Evolutionary conservation across 371 early-diverging fungal genomes (phyloP).

Genomic region (Mortierella sp.): DNA sequence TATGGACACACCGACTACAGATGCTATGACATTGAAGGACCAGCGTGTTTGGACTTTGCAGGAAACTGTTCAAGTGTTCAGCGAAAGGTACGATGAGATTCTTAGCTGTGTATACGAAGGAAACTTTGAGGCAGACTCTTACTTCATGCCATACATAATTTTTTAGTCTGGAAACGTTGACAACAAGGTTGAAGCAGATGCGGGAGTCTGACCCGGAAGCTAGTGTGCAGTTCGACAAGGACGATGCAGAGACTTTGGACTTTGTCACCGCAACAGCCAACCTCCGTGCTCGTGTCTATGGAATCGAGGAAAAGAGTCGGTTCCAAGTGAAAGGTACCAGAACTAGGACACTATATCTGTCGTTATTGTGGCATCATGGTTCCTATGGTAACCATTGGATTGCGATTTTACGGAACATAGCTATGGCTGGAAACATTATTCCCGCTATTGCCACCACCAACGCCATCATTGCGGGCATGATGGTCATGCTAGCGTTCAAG

Average conservation of each 20-base stretch:
- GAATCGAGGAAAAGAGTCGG: slow-evolving; percentile 80
- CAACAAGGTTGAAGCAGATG: slow-evolving; percentile 56
- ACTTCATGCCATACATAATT: too few relatives aligned
- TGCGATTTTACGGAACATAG: slow-evolving; percentile 53
- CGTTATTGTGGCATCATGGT: too few relatives aligned
- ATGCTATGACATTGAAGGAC: slow-evolving; percentile 60
- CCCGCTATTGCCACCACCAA: slow-evolving; percentile 99
- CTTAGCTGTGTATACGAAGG: too few relatives aligned
- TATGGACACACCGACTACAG: slow-evolving; percentile 18
- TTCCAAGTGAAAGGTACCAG: slow-evolving; percentile 89
- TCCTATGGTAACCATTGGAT: not conserved
- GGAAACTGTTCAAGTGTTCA: slow-evolving; percentile 66
- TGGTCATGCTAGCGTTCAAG: slow-evolving; percentile 88
- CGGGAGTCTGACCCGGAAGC: slow-evolving; percentile 60
- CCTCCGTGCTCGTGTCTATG: slow-evolving; percentile 85
- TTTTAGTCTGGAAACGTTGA: slow-evolving; percentile 58
- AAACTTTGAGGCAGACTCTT: too few relatives aligned
- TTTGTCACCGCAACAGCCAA: slow-evolving; percentile 96
- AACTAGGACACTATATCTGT: too few relatives aligned
- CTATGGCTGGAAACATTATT: slow-evolving; percentile 99
- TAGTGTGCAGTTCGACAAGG: slow-evolving; percentile 89
- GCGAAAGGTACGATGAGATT: slow-evolving; percentile 58
- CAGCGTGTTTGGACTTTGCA: slow-evolving; percentile 76
- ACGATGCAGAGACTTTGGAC: slow-evolving; percentile 87
- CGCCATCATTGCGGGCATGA: slow-evolving; percentile 97